Evolutionary conservation across 2,329 filamentous ascomycete genomes (phyloP).

Genomic region (Penicillium sp.): DNA sequence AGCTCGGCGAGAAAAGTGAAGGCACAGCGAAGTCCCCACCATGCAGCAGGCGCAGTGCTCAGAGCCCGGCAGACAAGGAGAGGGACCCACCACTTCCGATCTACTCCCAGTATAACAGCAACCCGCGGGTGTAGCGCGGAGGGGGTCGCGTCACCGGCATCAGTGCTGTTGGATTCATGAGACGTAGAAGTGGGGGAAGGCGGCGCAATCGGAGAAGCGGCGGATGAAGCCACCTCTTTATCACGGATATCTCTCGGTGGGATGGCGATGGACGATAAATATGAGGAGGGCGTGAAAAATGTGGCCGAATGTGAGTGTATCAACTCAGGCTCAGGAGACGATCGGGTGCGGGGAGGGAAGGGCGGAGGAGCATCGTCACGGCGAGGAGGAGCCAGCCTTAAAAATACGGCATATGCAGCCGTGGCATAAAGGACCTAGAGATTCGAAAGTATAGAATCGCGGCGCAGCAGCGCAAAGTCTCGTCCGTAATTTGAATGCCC

Average conservation of each 20-base stretch:
- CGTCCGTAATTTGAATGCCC: neutral
- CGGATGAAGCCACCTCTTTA: conserved; percentile 39
- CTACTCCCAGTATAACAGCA: conserved; percentile 76
- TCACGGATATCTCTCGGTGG: conserved; percentile 25
- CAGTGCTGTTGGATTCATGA: conserved; percentile 34
- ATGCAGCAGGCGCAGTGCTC: conserved; percentile 71
- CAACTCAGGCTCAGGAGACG: conserved; percentile 32
- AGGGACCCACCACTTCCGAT: conserved; percentile 72
- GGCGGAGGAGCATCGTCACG: conserved; percentile 44
- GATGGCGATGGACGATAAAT: conserved; percentile 18
- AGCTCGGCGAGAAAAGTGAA: conserved; percentile 71
- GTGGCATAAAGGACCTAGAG: conserved; percentile 28
- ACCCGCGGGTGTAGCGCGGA: conserved; percentile 72
- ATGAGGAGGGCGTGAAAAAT: conserved; percentile 16
- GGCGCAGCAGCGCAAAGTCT: neutral
- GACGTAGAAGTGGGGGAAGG: conserved; percentile 38
- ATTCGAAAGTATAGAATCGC: neutral
- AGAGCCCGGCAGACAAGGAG: conserved; percentile 74
- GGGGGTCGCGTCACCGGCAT: conserved; percentile 34
- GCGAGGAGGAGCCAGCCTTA: conserved; percentile 47
- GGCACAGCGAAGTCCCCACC: conserved; percentile 72
- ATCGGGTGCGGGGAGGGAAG: conserved; percentile 35
- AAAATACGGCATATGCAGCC: conserved; percentile 44
- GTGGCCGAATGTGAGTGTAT: conserved; percentile 25
- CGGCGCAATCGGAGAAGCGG: conserved; percentile 31